Base-by-base conservation (phyloP, 805 yeast genomes). In the Saturnispora zaruensis region DNA sequence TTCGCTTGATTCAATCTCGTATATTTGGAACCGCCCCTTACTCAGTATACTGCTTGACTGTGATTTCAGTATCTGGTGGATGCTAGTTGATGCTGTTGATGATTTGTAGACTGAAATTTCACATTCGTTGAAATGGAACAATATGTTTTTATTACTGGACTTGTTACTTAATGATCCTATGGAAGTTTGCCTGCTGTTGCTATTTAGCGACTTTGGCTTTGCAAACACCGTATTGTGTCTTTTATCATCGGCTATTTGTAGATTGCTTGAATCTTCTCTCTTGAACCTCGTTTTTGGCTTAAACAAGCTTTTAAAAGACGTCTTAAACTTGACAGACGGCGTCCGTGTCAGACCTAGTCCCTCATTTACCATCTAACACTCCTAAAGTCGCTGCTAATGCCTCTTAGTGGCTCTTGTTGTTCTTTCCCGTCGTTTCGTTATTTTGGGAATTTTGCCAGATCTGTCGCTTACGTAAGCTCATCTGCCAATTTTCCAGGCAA, bases 1-100 rank as follows among this genome's bases (percentile, higher is more conserved):
- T 51, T 69, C 73, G 52, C 74, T 57, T 38, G 55, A 75, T 55
- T 77, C 79, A 25, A 82, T 66, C 59, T 78, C 81, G 55, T 78
- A 82, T 1, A 82, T 67, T 56, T 79, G 79, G 47, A 82, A 71
- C 41, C 64, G 68, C 2, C 89, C 89, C 52, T 77, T 79, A 1
- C 84, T 80, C 26, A 82, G 58, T n/a, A 79, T n/a, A 38, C 52
- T 52, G 1, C 53, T 43, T 16, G 50, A 36, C 9, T 44, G 42
- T 6, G 37, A 20, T 43, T 33, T 43, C 2, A 52, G 24, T 5
- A 52, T 46, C 5, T 42, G 13, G n/a, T 46, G 18, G 36, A 26
- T n/a, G 8, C 14, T 21, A 5, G 32, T 24, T 25, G 47, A n/a
- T 9, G 37, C 30, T 20, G 18, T 25, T 11, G 44, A 25, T 5